Percentiles rank a stretch among this genome's conserved stretches.
Conservation (phyloP, 352 stramenopile species). For the Blastocystis sp. region DNA sequence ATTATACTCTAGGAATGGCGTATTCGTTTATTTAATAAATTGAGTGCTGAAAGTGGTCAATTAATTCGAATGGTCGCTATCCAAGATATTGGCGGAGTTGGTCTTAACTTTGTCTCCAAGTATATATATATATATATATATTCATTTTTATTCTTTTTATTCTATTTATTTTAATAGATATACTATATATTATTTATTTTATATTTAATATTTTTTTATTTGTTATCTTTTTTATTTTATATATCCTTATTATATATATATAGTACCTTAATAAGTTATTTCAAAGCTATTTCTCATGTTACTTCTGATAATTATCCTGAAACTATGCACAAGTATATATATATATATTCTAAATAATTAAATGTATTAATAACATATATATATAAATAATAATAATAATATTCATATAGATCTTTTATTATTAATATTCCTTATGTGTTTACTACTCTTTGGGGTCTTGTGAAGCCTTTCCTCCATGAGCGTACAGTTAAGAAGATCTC, state of each 20-base stretch:
- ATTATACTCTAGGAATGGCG: constrained; percentile 19
- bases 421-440: constrained; percentile 24
- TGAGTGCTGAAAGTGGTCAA: constrained; percentile 6
- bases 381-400: too few relatives aligned
- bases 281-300: constrained; percentile 26
- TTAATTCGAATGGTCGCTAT: constrained; percentile 12
- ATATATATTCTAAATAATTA: too few relatives aligned
- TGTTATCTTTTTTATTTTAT: background rate
- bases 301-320: constrained; percentile 32
- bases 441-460: constrained; percentile 15
- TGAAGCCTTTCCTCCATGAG: constrained; percentile 22
- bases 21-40: constrained; percentile 29
- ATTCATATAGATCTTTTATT: constrained; percentile 25
- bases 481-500: constrained; percentile 28
- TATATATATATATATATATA: too few relatives aligned
- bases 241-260: background rate
- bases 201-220: background rate
- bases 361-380: too few relatives aligned
- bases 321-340: too few relatives aligned
- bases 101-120: too few relatives aligned
- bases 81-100: constrained; percentile 25
- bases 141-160: too few relatives aligned
- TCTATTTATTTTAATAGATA: too few relatives aligned
- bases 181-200: constrained; percentile 12
- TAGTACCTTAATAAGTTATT: constrained; percentile 20